Evolutionary conservation across 2,329 filamentous ascomycete species (phyloP).

Genomic region (Phialophora verrucosa): DNA sequence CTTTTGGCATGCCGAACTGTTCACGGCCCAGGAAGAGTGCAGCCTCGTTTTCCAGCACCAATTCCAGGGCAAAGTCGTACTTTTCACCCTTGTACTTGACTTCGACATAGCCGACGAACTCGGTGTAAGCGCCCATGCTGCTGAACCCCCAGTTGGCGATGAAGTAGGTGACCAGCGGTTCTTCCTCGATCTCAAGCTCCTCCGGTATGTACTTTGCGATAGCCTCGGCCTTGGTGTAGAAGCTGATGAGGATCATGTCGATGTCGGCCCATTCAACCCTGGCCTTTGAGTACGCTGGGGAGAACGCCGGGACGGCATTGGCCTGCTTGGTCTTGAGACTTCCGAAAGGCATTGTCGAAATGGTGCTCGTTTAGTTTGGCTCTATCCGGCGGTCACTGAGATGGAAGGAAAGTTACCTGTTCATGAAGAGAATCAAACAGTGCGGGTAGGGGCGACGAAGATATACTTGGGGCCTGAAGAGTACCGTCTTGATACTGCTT

Average conservation of each 20-base stretch:
- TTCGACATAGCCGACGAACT: background rate
- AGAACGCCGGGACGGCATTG: background rate
- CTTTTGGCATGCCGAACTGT: slow-evolving; percentile 2
- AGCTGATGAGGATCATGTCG: slow-evolving; percentile 8
- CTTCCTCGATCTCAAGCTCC: slow-evolving; percentile 1
- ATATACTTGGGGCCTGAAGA: background rate
- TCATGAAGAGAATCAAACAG: background rate
- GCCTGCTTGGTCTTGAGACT: background rate
- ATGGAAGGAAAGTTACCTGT: background rate
- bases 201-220: slow-evolving; percentile 1
- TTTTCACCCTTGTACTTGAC: background rate
- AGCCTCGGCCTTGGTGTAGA: background rate
- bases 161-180: slow-evolving; percentile 1
- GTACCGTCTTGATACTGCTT: background rate
- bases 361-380: background rate
- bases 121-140: slow-evolving; percentile 5
- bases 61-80: slow-evolving; percentile 8
- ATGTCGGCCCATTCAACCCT: slow-evolving; percentile 1
- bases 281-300: background rate
- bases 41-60: slow-evolving; percentile 8
- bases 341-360: background rate
- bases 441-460: background rate
- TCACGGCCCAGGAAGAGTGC: slow-evolving; percentile 6
- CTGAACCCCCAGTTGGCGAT: background rate
- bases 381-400: background rate